Evolutionary conservation across 495 filamentous ascomycete genomes (phyloP).

Genomic region (Neurospora intermedia): DNA sequence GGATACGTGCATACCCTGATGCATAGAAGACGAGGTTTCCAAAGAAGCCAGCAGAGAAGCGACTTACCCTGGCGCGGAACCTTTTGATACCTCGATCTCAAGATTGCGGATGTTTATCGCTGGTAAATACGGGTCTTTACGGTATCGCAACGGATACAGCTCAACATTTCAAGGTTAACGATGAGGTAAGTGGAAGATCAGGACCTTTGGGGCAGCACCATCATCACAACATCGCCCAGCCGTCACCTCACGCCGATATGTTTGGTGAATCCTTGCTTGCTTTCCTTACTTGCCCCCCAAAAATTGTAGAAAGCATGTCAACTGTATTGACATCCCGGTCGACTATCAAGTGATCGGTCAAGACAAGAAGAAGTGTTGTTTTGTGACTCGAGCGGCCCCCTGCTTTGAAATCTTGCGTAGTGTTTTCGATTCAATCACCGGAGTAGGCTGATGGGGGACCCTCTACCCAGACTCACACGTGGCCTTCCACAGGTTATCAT

Average conservation of each 20-base stretch:
- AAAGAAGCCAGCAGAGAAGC: constrained; percentile 9
- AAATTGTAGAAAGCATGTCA: neutral
- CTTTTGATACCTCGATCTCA: constrained; percentile 7
- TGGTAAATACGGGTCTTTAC: neutral
- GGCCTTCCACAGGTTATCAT: constrained; percentile 5
- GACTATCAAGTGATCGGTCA: neutral
- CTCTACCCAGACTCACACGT: constrained; percentile 16
- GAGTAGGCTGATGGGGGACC: constrained; percentile 9
- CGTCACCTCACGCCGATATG: neutral
- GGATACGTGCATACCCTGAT: constrained; percentile 23
- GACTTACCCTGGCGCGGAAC: constrained; percentile 1
- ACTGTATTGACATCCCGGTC: neutral
- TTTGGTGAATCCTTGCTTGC: neutral
- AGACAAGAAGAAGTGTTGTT: constrained; percentile 11
- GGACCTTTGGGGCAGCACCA: neutral
- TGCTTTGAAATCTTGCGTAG: constrained; percentile 22
- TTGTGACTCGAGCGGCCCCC: constrained; percentile 23
- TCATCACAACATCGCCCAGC: neutral
- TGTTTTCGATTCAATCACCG: constrained; percentile 21
- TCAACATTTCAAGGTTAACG: neutral
- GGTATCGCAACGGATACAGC: neutral
- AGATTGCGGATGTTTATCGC: constrained; percentile 5
- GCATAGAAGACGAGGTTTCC: constrained; percentile 23
- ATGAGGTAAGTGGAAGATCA: neutral
- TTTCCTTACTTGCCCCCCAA: neutral